Percentiles rank a stretch among this genome's conserved stretches.
phyloP scores from a whole-genome alignment of 371 early-diverging fungal genomes.

The Saksenaea vasiformis region DNA sequence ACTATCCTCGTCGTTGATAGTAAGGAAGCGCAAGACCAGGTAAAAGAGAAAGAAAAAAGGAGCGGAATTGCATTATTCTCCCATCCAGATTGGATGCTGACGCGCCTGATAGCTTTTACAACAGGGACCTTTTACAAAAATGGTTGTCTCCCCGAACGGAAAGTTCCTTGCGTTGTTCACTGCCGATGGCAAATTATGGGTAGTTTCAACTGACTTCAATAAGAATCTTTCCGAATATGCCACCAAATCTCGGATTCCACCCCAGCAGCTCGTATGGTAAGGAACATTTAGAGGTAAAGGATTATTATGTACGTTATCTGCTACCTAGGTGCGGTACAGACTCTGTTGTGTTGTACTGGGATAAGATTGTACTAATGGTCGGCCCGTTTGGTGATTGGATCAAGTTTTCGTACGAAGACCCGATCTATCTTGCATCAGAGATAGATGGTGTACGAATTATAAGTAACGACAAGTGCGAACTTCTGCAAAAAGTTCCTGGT shows the following conservation, averaged over 20 bases:
- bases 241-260: conserved; percentile 67
- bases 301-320: not conserved
- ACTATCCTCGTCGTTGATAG: conserved; percentile 86
- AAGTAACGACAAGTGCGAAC: conserved; percentile 79
- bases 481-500: conserved; percentile 88
- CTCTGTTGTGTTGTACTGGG: conserved; percentile 87
- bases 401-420: conserved; percentile 79
- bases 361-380: conserved; percentile 80
- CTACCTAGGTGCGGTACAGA: conserved; percentile 89
- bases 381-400: conserved; percentile 95
- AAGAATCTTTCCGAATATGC: conserved; percentile 86
- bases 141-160: conserved; percentile 92
- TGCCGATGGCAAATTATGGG: conserved; percentile 81
- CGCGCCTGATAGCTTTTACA: conserved; percentile 61
- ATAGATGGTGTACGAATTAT: conserved; percentile 94
- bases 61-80: not conserved
- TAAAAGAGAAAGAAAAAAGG: conserved; percentile 19
- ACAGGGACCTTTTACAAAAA: conserved; percentile 89
- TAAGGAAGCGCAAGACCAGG: conserved; percentile 83
- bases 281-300: conserved; percentile 1
- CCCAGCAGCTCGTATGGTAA: conserved; percentile 86
- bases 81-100: not conserved
- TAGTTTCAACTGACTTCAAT: conserved; percentile 94
- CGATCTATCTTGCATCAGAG: conserved; percentile 83
- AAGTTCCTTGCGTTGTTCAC: conserved; percentile 89